Evolutionary conservation across 23 red algal genomes (phyloP), one percentile per base, ranked within the genome.

Genomic region (Gracilaria domingensis): DNA sequence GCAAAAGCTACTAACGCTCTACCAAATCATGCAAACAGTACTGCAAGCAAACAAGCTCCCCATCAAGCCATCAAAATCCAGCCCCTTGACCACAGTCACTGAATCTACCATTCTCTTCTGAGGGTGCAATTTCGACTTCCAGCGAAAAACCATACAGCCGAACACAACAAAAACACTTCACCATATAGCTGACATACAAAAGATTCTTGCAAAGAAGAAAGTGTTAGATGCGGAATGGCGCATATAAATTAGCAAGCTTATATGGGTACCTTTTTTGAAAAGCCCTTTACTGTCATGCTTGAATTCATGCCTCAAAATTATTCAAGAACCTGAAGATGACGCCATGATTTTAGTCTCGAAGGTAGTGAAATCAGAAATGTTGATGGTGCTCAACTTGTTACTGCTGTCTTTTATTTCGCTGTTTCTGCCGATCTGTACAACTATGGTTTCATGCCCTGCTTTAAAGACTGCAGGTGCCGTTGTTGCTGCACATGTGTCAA

Each of bases 61-160:
- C 8, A 64, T 64, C 59, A 64, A 64, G n/a, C 59, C 59, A 64
- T 64, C 59, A 11, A 64, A 64, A 30, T 64, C 59, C 28, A 28
- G 59, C 17, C 59, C 59, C 8, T 30, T 64, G 8, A 28, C 28
- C 17, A 6, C 59, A 6, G 59, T 64, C 59, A 64, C 21, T 28
- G 17, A 30, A 4, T 11, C 59, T 30, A 11, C 21, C 5, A 30
- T 30, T 11, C 7, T 18, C 21, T 64, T 64, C 17, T 30, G 7
- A 28, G 59, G 59, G n/a, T 64, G 59, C 59, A 20, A 64, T 64
- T 12, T 64, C 17, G 59, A 64, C 28, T 30, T 64, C 8, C n/a
- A n/a, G n/a, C 28, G 7, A 8, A n/a, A 30, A 30, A 64, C 59
- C 5, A 64, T 64, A n/a, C 59, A 64, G 21, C 59, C 59, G 5